Evolutionary conservation across 202 grass and related monocot genomes (phyloP).

Genomic region (Setaria viridis): DNA sequence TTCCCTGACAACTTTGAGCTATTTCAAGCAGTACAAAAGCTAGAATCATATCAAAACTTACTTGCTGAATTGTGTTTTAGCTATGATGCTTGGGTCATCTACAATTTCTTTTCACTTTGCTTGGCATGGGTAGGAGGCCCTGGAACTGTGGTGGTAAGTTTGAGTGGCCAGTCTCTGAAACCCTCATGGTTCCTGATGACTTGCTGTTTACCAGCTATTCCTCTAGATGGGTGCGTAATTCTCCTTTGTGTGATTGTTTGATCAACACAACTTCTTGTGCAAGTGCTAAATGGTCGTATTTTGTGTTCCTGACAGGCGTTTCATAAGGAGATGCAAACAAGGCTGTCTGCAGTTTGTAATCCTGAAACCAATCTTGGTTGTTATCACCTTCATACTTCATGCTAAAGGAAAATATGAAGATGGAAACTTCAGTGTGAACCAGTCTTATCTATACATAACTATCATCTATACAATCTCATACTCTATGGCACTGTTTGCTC

Average conservation of each 20-base stretch:
- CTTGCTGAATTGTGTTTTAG: conserved; percentile 57
- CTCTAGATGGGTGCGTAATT: conserved; percentile 75
- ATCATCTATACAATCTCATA: conserved; percentile 87
- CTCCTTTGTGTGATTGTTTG: neutral
- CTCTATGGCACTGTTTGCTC: conserved; percentile 73
- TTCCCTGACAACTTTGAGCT: neutral
- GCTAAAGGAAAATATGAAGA: conserved; percentile 80
- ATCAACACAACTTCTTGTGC: neutral
- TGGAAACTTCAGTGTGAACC: conserved; percentile 82
- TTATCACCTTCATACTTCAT: conserved; percentile 84
- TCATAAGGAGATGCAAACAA: conserved; percentile 90
- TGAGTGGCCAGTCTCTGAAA: conserved; percentile 71
- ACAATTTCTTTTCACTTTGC: conserved; percentile 92
- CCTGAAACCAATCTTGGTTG: conserved; percentile 84
- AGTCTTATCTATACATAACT: conserved; percentile 87
- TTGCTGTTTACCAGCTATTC: conserved; percentile 77
- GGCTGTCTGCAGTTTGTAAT: conserved; percentile 88
- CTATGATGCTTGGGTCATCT: conserved; percentile 92
- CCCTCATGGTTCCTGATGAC: conserved; percentile 84
- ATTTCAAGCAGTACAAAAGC: neutral
- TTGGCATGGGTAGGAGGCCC: conserved; percentile 94
- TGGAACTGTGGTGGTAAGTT: conserved; percentile 74
- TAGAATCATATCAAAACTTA: conserved; percentile 32
- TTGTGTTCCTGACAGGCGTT: conserved; percentile 58
- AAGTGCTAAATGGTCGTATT: neutral